Percentiles rank a stretch among this genome's conserved stretches.
These are phyloP conservation scores for Colletotrichum sp. DNA, from an alignment of 2,329 filamentous ascomycete genomes.

Conservation along the genomic window DNA sequence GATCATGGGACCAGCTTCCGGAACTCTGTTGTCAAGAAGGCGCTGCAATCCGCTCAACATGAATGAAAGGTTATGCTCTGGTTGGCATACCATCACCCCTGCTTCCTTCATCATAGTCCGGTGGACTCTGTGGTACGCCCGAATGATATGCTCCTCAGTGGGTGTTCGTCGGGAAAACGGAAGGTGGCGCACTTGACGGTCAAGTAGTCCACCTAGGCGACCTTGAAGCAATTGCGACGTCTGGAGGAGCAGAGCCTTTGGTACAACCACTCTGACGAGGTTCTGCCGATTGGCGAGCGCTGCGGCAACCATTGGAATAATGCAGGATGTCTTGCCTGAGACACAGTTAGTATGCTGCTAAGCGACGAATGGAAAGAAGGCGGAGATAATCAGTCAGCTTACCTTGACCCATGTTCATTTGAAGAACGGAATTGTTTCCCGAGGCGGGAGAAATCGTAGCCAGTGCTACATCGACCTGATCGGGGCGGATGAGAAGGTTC, in stretches of 20 bases:
- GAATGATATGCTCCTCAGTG: slow-evolving; percentile 32
- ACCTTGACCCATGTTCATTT: slow-evolving; percentile 72
- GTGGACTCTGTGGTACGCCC: slow-evolving; percentile 43
- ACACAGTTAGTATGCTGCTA: not conserved
- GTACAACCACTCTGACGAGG: slow-evolving; percentile 60
- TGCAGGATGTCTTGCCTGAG: slow-evolving; percentile 63
- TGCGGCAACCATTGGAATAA: slow-evolving; percentile 57
- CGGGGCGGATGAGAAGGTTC: slow-evolving; percentile 64
- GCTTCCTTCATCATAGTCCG: slow-evolving; percentile 40
- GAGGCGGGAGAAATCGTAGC: slow-evolving; percentile 63
- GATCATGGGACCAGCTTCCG: slow-evolving; percentile 53
- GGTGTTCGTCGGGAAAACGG: slow-evolving; percentile 61
- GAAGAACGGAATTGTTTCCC: slow-evolving; percentile 61
- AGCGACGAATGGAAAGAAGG: not conserved
- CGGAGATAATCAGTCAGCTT: slow-evolving; percentile 25
- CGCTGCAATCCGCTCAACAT: slow-evolving; percentile 65
- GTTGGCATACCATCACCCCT: slow-evolving; percentile 64
- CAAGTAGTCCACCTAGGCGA: slow-evolving; percentile 59
- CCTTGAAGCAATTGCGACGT: slow-evolving; percentile 61
- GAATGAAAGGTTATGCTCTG: slow-evolving; percentile 71
- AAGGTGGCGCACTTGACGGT: slow-evolving; percentile 58
- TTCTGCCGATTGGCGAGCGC: slow-evolving; percentile 47
- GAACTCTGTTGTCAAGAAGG: slow-evolving; percentile 49
- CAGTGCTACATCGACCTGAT: slow-evolving; percentile 66
- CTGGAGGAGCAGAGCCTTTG: slow-evolving; percentile 60